Evolutionary conservation across 371 early-diverging fungal species (phyloP), one percentile per base, ranked within the genome.

Genomic region (Mucor racemosus): DNA sequence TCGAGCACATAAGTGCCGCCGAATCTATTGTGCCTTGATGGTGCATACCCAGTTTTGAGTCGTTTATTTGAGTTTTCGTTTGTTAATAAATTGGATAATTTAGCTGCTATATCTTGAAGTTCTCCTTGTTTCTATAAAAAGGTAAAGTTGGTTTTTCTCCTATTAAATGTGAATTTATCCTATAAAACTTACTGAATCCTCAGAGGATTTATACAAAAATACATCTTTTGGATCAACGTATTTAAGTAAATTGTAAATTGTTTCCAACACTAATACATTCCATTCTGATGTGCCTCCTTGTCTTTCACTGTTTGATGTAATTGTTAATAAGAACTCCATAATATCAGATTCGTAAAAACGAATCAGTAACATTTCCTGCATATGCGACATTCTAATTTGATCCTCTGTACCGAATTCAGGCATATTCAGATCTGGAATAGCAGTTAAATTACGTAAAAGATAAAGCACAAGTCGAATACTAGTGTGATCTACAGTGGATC

Each of bases 361-460:
- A 8, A 80, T 72, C 17, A 93, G 33, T 4, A 91, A 60, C 21
- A 64, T 65, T 67, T 92, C 91, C 83, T 90, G 91, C 76, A 91
- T 78, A 13, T 80, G 78, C 0, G 91, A 75, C 78, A 72, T 82
- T 76, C 72, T 79, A 60, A 57, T 80, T 72, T 85, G 78, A 54
- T 72, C 76, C 8, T 81, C 73, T 14, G 90, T 79, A 4, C 71
- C 72, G 15, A 65, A 60, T 48, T 65, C 66, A 0, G 76, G 68
- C 1, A 80, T 78, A 55, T 86, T 84, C 15, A 86, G 71, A 62
- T 95, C 96, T 9, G 85, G 86, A 46, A 95, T 93, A 7, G 93
- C 92, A 11, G 94, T 82, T 54, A 94, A 69, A 71, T 95, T 95
- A 17, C 96, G 88, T 62, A 92, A 87, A 7, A 95, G 76, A 33